Base-by-base conservation (phyloP, 352 stramenopile genomes). In the Phytophthora hybrid region DNA sequence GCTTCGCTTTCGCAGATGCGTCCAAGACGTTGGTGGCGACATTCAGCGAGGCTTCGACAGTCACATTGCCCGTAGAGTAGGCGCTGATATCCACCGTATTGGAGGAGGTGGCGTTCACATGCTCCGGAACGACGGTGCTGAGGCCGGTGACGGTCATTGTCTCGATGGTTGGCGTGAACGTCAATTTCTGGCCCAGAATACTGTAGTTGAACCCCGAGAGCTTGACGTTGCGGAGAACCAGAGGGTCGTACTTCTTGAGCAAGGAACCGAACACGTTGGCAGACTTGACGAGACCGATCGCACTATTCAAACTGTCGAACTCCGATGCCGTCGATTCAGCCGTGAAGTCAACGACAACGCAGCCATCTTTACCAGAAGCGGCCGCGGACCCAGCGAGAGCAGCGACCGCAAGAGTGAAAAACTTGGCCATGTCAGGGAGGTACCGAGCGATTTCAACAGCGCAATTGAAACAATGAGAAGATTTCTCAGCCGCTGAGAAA, bases 111-210 rank as follows among this genome's bases (percentile, higher is more conserved):
- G 78, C 79, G 68, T 88, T 82, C 26, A 89, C 37, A 41, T 78
- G 52, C 34, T 80, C 54, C 16, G 77, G 80, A 9, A 37, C 11
- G 52, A 91, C 44, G 51, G 56, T 81, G 26, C 66, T 76, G 39
- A 91, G 68, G 5, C 84, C 84, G 7, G 59, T 72, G 60, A 87
- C 62, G 37, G 76, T 84, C 37, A 91, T 66, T 39, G 60, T 68
- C 44, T 89, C 63, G 66, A 91, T 80, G 32, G 77, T 74, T 1
- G 77, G 78, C 52, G 79, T 80, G 66, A 89, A 63, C 39, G 66
- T 77, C 46, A 89, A 71, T 59, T 85, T 63, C 52, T 82, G 51
- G 64, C 82, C 82, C 21, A 89, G 70, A 21, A 60, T 8, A 6
- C 21, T 47, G 61, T 82, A 74, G 18, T 71, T 81, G 70, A 88